Evolutionary conservation across 2,329 filamentous ascomycete genomes (phyloP), one percentile per base, ranked within the genome.

Genomic region (Ambrosiella beaveri): DNA sequence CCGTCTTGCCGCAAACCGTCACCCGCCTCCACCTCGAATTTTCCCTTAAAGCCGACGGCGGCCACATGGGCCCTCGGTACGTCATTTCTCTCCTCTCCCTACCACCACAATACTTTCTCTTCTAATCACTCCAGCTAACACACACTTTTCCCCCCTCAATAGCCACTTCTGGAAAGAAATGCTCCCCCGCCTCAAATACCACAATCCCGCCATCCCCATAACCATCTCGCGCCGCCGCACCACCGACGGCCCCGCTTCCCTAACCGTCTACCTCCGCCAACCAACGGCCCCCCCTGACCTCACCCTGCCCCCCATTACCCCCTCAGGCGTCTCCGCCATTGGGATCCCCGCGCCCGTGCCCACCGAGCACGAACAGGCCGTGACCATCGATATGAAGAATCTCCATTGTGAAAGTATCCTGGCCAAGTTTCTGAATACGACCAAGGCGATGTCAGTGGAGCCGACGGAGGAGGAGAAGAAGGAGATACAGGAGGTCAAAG

Each of bases 111-210:
- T 51, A 9, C 19, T 35, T 17, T 15, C n/a, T 45, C n/a, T 27
- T 11, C 15, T 44, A 61, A 70, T 69, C 41, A 17, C 13, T 27
- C n/a, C 8, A 40, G 56, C 39, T 41, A 55, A 50, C 36, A n/a
- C 19, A 57, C n/a, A 53, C 8, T 51, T 67, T 68, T 7, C 36
- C 37, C 13, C 12, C 37, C 27, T 13, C 45, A 47, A 61, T 63
- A 95, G 90, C 66, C 88, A 88, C 73, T 96, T 98, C 78, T 95
- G 88, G 87, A 81, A 79, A 63, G 75, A 83, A 61, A 85, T 82
- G 68, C 82, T 97, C 53, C 87, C 88, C 19, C 81, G 88, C 59
- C 76, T 98, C 64, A 96, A 98, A 76, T 98, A 84, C 74, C 85
- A 95, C 76, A 98, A 98, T 69, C 93, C 93, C 0, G 73, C 81